Evolutionary conservation across 306 rosid species (phyloP), one percentile per base, ranked within the genome.

Genomic region (Glycyrrhiza uralensis): DNA sequence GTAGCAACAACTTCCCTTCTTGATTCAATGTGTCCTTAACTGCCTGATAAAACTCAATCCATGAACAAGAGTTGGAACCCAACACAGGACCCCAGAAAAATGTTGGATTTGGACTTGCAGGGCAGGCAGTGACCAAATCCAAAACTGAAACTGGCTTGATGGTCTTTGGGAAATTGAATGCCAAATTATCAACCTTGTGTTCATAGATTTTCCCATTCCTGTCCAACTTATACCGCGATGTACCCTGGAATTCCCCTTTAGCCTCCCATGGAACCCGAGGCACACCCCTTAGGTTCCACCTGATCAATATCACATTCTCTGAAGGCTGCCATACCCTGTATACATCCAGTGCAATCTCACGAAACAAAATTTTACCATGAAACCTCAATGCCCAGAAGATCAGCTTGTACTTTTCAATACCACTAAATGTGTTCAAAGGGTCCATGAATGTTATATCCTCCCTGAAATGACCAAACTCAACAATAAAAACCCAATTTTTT

Each of bases 241-340:
- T 94, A 33, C 98, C 98, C 50, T 94, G 97, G 82, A 94, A 94
- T 41, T 91, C 86, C 24, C 98, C 98, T 63, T 82, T 81, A 8
- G 95, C 74, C 61, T 94, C 98, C 98, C 98, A 94, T 54, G 98
- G 97, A 77, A 94, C 96, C 20, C 97, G 18, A 20, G 98, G 98
- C 52, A 87, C 89, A 1, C 98, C 98, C 78, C 72, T 87, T 79
- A 91, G 72, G 81, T 91, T 94, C 98, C 98, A 94, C 70, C 97
- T 83, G 5, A 94, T 87, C 83, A 87, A 64, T 51, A 94, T 91
- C 63, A 86, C 90, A 71, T 91, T 94, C 93, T 91, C 96, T 5
- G 96, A 87, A 80, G 97, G 98, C 76, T 91, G 98, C 98, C 98
- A 94, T 76, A 91, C 84, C 83, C 96, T 71, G 70, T 73, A 85